Percentiles rank a stretch among this genome's conserved stretches.
Evolutionary conservation across 306 rosid genomes (phyloP).

Genomic region (Macrotyloma uniflorum): DNA sequence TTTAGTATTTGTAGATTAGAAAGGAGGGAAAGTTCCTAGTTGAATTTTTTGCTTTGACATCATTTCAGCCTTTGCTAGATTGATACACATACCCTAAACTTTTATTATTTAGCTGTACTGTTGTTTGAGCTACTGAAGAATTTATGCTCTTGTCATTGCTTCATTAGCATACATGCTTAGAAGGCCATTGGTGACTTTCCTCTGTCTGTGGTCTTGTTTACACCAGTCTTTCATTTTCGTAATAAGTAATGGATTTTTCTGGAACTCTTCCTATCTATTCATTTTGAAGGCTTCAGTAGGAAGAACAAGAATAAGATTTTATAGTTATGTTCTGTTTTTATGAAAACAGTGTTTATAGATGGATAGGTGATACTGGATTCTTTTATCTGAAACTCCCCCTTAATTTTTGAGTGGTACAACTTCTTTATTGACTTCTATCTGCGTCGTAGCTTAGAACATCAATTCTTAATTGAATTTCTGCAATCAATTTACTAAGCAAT

Average conservation of each 20-base stretch:
- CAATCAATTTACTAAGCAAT: background rate
- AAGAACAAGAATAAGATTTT: background rate
- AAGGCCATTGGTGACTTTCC: background rate
- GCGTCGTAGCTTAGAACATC: background rate
- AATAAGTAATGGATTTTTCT: background rate
- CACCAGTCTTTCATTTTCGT: background rate
- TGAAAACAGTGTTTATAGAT: background rate
- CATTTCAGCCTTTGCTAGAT: background rate
- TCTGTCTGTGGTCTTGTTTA: background rate
- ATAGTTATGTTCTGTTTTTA: background rate
- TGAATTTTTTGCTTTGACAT: background rate
- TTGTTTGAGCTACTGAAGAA: constrained; percentile 3
- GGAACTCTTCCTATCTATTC: constrained; percentile 14
- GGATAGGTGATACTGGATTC: background rate
- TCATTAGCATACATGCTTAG: constrained; percentile 9
- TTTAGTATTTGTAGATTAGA: background rate
- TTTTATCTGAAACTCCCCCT: background rate
- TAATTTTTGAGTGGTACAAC: background rate
- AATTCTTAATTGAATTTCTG: background rate
- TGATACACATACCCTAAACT: background rate
- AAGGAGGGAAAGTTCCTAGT: background rate
- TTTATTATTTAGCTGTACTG: background rate
- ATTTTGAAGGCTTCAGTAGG: constrained; percentile 21
- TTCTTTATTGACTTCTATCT: constrained; percentile 19
- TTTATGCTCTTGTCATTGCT: background rate